Evolutionary conservation across 805 yeast genomes (phyloP).

Genomic region (Candida pseudofarinosa): DNA sequence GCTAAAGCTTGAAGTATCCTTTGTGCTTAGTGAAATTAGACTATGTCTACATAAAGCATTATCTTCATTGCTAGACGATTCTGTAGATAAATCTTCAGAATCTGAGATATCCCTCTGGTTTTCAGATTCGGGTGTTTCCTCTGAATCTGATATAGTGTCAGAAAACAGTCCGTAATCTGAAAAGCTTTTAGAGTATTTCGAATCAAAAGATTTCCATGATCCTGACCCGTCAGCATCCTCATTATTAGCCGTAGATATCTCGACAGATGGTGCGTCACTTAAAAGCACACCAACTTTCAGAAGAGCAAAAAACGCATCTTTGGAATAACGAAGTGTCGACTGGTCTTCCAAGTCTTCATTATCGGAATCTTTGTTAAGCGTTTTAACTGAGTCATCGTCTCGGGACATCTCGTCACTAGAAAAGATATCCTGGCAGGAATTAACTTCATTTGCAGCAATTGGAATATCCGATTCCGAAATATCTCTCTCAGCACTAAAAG

Average conservation of each 20-base stretch:
- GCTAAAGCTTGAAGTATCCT: not conserved
- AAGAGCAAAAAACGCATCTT: not conserved
- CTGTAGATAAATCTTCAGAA: slow-evolving; percentile 16
- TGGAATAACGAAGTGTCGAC: not conserved
- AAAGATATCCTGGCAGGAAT: slow-evolving; percentile 4
- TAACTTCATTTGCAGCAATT: not conserved
- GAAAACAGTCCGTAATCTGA: not conserved
- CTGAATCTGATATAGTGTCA: not conserved
- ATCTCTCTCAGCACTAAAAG: not conserved
- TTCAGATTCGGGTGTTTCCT: slow-evolving; percentile 3
- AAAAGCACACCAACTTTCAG: not conserved
- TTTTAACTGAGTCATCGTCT: not conserved
- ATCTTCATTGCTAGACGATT: not conserved
- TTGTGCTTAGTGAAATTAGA: not conserved
- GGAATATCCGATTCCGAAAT: not conserved
- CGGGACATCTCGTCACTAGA: slow-evolving; percentile 1
- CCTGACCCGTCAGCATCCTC: not conserved
- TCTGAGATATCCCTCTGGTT: slow-evolving; percentile 12
- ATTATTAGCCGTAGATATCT: not conserved
- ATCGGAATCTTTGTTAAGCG: not conserved
- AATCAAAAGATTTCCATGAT: not conserved
- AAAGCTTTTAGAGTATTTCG: not conserved
- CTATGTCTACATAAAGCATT: not conserved
- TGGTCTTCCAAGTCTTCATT: not conserved
- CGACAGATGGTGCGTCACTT: not conserved